Conservation (phyloP, 495 filamentous ascomycete genomes). For the Pyrenula aspistea region DNA sequence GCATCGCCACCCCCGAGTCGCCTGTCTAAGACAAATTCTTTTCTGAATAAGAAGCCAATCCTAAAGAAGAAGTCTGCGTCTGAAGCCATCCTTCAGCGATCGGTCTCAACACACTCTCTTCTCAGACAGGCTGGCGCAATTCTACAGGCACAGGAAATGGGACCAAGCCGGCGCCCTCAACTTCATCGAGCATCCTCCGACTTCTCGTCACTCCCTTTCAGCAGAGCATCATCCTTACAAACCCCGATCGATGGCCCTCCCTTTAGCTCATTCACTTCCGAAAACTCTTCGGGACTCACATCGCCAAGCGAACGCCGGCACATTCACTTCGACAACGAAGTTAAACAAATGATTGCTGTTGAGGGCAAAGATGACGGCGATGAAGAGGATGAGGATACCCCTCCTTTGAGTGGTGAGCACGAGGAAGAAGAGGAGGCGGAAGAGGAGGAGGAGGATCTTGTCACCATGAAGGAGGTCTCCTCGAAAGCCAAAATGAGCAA, state of each 20-base stretch:
- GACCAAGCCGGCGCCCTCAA: slow-evolving; percentile 27
- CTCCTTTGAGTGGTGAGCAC: too few relatives aligned
- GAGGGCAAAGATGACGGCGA: slow-evolving; percentile 66
- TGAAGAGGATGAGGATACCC: slow-evolving; percentile 44
- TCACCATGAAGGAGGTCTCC: slow-evolving; percentile 67
- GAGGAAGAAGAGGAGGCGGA: slow-evolving; percentile 42
- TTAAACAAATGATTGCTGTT: slow-evolving; percentile 90
- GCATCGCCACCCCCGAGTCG: slow-evolving; percentile 42
- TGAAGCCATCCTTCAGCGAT: slow-evolving; percentile 86
- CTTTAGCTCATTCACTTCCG: slow-evolving; percentile 17
- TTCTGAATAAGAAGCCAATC: slow-evolving; percentile 80
- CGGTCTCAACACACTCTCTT: slow-evolving; percentile 79
- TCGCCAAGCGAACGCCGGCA: slow-evolving; percentile 70
- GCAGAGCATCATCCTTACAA: slow-evolving; percentile 8
- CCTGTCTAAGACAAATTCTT: slow-evolving; percentile 72
- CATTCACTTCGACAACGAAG: slow-evolving; percentile 94
- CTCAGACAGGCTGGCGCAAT: slow-evolving; percentile 89
- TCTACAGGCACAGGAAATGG: slow-evolving; percentile 77
- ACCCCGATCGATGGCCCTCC: slow-evolving; percentile 17
- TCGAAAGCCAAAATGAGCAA: slow-evolving; percentile 33
- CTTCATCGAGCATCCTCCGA: slow-evolving; percentile 54
- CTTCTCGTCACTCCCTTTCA: slow-evolving; percentile 44
- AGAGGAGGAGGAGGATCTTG: slow-evolving; percentile 62
- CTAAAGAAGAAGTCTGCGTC: slow-evolving; percentile 94
- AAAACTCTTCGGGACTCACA: slow-evolving; percentile 33